phyloP scores from a whole-genome alignment of 2,329 filamentous ascomycete species.

The Mycosphaerella arachidis region DNA sequence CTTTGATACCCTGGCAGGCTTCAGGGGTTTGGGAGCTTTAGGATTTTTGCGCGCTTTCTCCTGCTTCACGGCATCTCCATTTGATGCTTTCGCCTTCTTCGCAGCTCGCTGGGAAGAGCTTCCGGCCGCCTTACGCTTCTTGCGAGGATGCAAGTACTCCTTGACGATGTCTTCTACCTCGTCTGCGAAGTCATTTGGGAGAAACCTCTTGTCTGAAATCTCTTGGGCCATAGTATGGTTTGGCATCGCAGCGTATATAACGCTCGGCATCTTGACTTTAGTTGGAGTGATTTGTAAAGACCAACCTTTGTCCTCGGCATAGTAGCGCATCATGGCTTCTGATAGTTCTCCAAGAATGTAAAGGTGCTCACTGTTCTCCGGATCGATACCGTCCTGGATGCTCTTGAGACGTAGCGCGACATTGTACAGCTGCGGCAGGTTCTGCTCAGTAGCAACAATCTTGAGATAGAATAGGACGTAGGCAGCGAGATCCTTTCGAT shows the following conservation, averaged over 20 bases:
- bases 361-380: slow-evolving; percentile 64
- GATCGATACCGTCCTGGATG: slow-evolving; percentile 71
- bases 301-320: slow-evolving; percentile 82
- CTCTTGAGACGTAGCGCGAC: slow-evolving; percentile 92
- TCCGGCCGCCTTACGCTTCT: slow-evolving; percentile 39
- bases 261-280: slow-evolving; percentile 71
- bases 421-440: slow-evolving; percentile 83
- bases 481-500: slow-evolving; percentile 74
- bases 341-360: slow-evolving; percentile 86
- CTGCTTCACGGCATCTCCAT: slow-evolving; percentile 21
- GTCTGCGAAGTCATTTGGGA: slow-evolving; percentile 70
- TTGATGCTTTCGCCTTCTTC: slow-evolving; percentile 27
- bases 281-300: slow-evolving; percentile 76
- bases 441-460: slow-evolving; percentile 77
- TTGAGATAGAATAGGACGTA: slow-evolving; percentile 89
- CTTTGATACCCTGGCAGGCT: slow-evolving; percentile 34
- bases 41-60: slow-evolving; percentile 29
- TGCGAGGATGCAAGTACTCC: slow-evolving; percentile 57
- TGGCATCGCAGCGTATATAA: slow-evolving; percentile 70
- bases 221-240: slow-evolving; percentile 75
- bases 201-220: slow-evolving; percentile 79
- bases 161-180: slow-evolving; percentile 73
- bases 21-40: slow-evolving; percentile 33
- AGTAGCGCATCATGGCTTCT: slow-evolving; percentile 75
- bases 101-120: slow-evolving; percentile 18